phyloP scores from a whole-genome alignment of 2,329 filamentous ascomycete species.

The Colletotrichum aenigma region DNA sequence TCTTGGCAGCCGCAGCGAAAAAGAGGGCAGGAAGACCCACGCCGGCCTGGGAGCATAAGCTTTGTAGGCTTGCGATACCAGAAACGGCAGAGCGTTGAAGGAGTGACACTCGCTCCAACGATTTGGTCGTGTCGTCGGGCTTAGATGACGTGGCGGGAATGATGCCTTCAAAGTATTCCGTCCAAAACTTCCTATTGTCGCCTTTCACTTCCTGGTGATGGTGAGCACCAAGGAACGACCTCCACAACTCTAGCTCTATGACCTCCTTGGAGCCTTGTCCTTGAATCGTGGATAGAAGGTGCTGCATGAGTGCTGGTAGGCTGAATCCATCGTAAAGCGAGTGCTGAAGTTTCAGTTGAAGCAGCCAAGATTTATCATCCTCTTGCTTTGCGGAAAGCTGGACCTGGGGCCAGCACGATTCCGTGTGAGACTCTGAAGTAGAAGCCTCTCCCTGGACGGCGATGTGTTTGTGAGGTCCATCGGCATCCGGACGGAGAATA shows the following conservation, averaged over 20 bases:
- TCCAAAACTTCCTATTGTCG: background rate
- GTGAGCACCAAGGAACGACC: background rate
- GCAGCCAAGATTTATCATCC: constrained; percentile 24
- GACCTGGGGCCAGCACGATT: constrained; percentile 11
- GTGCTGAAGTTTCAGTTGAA: constrained; percentile 76
- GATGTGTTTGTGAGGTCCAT: constrained; percentile 24
- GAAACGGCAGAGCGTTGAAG: constrained; percentile 55
- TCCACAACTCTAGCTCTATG: background rate
- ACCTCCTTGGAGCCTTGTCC: background rate
- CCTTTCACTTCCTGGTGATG: background rate
- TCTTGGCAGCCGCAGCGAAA: constrained; percentile 71
- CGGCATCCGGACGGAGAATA: constrained; percentile 45
- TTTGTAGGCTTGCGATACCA: constrained; percentile 42
- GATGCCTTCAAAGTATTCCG: constrained; percentile 30
- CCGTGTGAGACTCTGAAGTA: background rate
- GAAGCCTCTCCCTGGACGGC: constrained; percentile 24
- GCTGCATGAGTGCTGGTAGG: constrained; percentile 64
- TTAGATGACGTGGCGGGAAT: constrained; percentile 9
- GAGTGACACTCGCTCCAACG: constrained; percentile 29
- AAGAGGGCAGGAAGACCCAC: constrained; percentile 76
- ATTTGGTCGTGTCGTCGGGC: constrained; percentile 21
- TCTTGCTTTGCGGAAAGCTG: background rate
- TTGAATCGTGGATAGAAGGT: background rate
- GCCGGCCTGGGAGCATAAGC: constrained; percentile 40
- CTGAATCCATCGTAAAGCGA: constrained; percentile 88